Evolutionary conservation across 305 asterid species (phyloP), one percentile per base, ranked within the genome.

Genomic region (Fraxinus angustifolia): DNA sequence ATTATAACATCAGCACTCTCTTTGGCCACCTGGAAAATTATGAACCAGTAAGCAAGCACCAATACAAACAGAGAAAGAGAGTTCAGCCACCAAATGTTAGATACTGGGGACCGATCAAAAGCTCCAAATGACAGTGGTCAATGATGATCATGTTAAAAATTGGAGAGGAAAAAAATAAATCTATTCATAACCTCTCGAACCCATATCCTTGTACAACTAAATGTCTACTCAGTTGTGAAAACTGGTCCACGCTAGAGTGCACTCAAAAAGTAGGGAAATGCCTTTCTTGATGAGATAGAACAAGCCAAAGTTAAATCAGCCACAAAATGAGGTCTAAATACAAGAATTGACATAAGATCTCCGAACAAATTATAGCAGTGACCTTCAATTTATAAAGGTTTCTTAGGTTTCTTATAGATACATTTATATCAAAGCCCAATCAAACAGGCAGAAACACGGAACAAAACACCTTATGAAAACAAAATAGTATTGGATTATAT

Each of bases 1-100:
- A 94, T 94, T 80, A 94, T 92, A 81, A 94, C 97, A 81, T 94
- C 98, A 40, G 98, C 98, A 80, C 98, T 94, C 91, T 94, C 98
- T 89, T 94, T 94, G 31, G 98, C 98, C 83, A 94, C 97, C 98
- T 94, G 91, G 79, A 79, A 78, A 56, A 84, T 80, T 74, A 75
- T 12, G 65, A 78, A 81, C 42, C 80, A 73, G 74, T 21, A 33
- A 33, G 35, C 35, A 33, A 75, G 79, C 53, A 77, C 19, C 73
- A 8, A 76, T 71, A 50, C 6, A 23, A 26, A 10, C 2, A 11
- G 72, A n/a, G 67, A 56, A 0, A 56, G 67, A 56, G 11, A 8
- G 11, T 65, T 58, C 58, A 53, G 72, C 72, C 31, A 21, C 31
- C 34, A 65, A 8, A 62, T 23, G 14, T 62, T 19, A 6, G 53